A percentile compares a stretch with the other conserved stretches of the same genome.
phyloP scores from a whole-genome alignment of 1,139 yeast genomes.

The Debaryomyces subglobosus region DNA sequence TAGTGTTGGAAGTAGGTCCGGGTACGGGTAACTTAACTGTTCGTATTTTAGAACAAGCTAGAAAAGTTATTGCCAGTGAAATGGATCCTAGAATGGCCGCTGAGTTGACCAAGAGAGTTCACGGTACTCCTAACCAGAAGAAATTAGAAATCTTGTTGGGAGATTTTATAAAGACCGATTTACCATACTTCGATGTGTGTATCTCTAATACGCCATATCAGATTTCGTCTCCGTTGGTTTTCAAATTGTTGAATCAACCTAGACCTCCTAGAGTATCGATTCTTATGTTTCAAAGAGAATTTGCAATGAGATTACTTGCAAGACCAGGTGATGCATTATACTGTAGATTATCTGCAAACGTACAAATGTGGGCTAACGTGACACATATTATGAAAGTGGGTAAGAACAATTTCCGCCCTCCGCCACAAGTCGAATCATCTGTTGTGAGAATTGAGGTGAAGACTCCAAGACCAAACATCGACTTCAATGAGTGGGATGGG shows the following conservation, averaged over 20 bases:
- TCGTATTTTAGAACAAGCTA: slow-evolving; percentile 86
- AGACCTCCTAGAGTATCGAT: slow-evolving; percentile 94
- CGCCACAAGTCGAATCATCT: slow-evolving; percentile 97
- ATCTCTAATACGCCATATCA: slow-evolving; percentile 98
- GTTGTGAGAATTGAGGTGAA: slow-evolving; percentile 94
- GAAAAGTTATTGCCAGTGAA: slow-evolving; percentile 91
- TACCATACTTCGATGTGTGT: slow-evolving; percentile 94
- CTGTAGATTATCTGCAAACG: slow-evolving; percentile 92
- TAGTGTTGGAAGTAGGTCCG: slow-evolving; percentile 96
- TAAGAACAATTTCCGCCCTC: slow-evolving; percentile 94
- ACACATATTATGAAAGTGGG: slow-evolving; percentile 99
- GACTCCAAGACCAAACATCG: slow-evolving; percentile 87
- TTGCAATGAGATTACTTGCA: slow-evolving; percentile 89
- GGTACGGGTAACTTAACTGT: slow-evolving; percentile 99
- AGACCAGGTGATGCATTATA: slow-evolving; percentile 93
- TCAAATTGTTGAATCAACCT: slow-evolving; percentile 87
- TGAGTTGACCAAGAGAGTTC: slow-evolving; percentile 94
- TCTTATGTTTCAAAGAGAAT: slow-evolving; percentile 97
- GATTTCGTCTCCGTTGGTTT: slow-evolving; percentile 94
- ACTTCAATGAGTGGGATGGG: slow-evolving; percentile 97
- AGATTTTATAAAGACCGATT: slow-evolving; percentile 92
- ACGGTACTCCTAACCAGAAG: slow-evolving; percentile 91
- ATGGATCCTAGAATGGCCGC: slow-evolving; percentile 99
- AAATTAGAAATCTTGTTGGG: slow-evolving; percentile 90
- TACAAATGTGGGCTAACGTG: slow-evolving; percentile 99